These are phyloP conservation scores for Salinomyces thailandicus DNA, from an alignment of 2,329 filamentous ascomycete genomes.

Conservation along the genomic window DNA sequence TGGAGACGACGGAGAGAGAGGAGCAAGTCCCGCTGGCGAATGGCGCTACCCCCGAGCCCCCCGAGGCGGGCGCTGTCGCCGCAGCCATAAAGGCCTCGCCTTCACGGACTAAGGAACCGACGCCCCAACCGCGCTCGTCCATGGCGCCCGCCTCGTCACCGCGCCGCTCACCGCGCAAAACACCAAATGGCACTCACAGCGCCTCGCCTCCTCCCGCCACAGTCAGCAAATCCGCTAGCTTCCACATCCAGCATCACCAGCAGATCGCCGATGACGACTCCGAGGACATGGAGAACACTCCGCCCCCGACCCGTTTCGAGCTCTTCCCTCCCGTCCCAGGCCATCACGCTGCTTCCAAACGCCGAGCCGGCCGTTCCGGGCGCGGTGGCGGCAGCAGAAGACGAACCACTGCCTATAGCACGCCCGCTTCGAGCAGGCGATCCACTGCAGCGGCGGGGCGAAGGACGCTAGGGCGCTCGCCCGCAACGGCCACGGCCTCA, in stretches of 20 bases:
- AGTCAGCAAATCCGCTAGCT: not conserved
- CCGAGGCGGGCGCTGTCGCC: conserved; percentile 21
- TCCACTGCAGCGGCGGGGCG: conserved; percentile 6
- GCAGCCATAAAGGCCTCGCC: conserved; percentile 20
- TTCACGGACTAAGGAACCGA: too few species aligned
- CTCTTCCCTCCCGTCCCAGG: conserved; percentile 62
- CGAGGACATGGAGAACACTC: too few species aligned
- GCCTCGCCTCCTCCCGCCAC: not conserved
- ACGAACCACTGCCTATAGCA: conserved; percentile 17
- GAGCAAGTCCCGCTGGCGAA: conserved; percentile 11
- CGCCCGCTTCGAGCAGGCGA: conserved; percentile 14
- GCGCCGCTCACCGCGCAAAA: conserved; percentile 24
- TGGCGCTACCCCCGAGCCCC: conserved; percentile 12
- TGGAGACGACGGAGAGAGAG: conserved; percentile 9
- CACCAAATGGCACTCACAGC: conserved; percentile 18
- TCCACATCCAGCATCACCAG: not conserved
- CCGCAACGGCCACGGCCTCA: conserved; percentile 7
- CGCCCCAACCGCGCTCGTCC: too few species aligned
- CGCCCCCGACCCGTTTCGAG: conserved; percentile 64
- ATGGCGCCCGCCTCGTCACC: too few species aligned
- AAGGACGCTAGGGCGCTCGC: conserved; percentile 5
- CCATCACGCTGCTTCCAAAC: conserved; percentile 24
- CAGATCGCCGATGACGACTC: not conserved
- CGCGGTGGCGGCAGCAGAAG: conserved; percentile 16
- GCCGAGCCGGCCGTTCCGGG: conserved; percentile 23